A percentile compares a stretch with the other conserved stretches of the same genome.
These are phyloP conservation scores for Cladosporium halotolerans DNA, from an alignment of 2,329 filamentous ascomycete genomes.

Conservation along the genomic window DNA sequence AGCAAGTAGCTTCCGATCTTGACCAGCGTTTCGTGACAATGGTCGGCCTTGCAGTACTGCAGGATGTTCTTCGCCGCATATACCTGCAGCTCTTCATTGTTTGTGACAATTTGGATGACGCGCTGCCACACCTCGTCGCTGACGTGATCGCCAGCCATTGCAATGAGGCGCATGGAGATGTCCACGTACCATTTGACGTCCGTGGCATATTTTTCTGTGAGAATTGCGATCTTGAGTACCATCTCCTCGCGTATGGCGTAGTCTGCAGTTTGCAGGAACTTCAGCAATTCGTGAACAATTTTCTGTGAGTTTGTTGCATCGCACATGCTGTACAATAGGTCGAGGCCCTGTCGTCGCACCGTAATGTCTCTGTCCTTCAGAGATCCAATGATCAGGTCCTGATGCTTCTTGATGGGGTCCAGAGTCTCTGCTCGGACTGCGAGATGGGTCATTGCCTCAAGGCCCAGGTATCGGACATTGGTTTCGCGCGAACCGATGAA, in stretches of 20 bases:
- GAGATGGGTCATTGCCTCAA: slow-evolving; percentile 97
- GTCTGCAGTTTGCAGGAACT: slow-evolving; percentile 92
- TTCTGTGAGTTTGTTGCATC: slow-evolving; percentile 88
- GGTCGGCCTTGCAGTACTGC: slow-evolving; percentile 84
- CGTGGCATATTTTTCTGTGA: slow-evolving; percentile 97
- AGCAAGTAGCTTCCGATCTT: slow-evolving; percentile 97
- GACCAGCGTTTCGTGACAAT: slow-evolving; percentile 93
- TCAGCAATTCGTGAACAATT: slow-evolving; percentile 87
- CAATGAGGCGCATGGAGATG: slow-evolving; percentile 87
- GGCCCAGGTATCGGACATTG: slow-evolving; percentile 89
- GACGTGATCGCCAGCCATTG: slow-evolving; percentile 95
- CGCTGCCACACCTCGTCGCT: slow-evolving; percentile 99
- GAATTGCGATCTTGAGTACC: slow-evolving; percentile 96
- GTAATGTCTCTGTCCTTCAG: slow-evolving; percentile 95
- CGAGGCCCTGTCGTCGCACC: slow-evolving; percentile 88
- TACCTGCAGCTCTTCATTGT: slow-evolving; percentile 95
- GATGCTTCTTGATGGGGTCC: slow-evolving; percentile 96
- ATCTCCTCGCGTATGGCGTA: slow-evolving; percentile 98
- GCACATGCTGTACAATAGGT: slow-evolving; percentile 99
- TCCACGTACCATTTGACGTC: slow-evolving; percentile 99
- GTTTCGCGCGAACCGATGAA: slow-evolving; percentile 97
- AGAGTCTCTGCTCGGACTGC: slow-evolving; percentile 89
- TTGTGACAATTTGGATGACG: slow-evolving; percentile 97
- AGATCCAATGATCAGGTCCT: slow-evolving; percentile 90
- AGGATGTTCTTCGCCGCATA: slow-evolving; percentile 93